Conservation (phyloP, 2,329 filamentous ascomycete species). For the Fonsecaea monophora region DNA sequence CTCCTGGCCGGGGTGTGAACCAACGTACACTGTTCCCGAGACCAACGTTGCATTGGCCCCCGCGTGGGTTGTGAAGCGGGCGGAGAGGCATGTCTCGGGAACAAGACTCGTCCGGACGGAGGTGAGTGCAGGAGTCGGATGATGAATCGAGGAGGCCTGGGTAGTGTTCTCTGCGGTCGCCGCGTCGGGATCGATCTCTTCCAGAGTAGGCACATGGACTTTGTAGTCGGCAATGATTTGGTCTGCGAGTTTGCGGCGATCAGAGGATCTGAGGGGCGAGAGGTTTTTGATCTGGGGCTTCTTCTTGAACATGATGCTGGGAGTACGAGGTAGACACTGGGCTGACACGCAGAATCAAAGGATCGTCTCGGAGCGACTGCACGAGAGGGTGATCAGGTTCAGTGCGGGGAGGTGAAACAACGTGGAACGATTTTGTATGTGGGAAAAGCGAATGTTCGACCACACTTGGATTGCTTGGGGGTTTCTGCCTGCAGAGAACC, state of each 20-base stretch:
- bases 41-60: constrained; percentile 68
- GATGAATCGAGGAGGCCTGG: constrained; percentile 46
- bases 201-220: constrained; percentile 54
- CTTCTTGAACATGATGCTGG: constrained; percentile 65
- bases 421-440: neutral
- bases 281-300: constrained; percentile 71
- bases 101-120: constrained; percentile 65
- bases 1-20: constrained; percentile 63
- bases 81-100: constrained; percentile 68
- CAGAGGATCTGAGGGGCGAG: constrained; percentile 70
- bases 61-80: constrained; percentile 69
- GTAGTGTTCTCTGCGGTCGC: constrained; percentile 51
- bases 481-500: neutral
- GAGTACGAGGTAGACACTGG: neutral
- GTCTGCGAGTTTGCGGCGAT: constrained; percentile 70
- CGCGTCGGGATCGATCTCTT: constrained; percentile 44
- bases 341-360: neutral
- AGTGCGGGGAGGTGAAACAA: neutral
- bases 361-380: neutral
- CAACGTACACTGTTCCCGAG: constrained; percentile 69
- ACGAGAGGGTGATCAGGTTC: neutral
- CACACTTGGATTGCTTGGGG: neutral
- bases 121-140: constrained; percentile 55
- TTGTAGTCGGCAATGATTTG: constrained; percentile 69
- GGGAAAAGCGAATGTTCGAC: neutral